A percentile compares a stretch with the other conserved stretches of the same genome.
These are phyloP conservation scores for Sporopachydermia lactativora DNA, from an alignment of 805 yeast species.

Conservation along the genomic window DNA sequence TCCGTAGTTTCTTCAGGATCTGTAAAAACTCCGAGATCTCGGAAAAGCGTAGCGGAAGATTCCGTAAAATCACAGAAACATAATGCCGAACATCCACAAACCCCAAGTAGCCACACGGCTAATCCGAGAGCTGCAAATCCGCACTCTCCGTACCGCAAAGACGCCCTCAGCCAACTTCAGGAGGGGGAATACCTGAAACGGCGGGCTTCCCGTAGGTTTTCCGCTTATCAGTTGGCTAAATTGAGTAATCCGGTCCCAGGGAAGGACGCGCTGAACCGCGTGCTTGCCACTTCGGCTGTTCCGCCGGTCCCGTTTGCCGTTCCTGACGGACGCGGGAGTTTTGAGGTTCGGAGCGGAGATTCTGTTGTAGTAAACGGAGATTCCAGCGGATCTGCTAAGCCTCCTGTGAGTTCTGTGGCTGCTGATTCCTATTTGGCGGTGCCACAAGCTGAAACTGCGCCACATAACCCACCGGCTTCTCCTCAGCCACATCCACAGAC, in stretches of 20 bases:
- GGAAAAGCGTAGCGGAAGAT: not conserved
- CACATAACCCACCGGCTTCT: too few relatives aligned
- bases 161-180: conserved; percentile 67
- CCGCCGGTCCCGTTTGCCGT: conserved; percentile 11
- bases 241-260: conserved; percentile 34
- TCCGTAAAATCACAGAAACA: not conserved
- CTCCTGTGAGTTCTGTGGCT: too few relatives aligned
- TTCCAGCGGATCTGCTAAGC: too few relatives aligned
- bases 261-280: not conserved
- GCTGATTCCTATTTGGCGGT: too few relatives aligned
- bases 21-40: not conserved
- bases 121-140: conserved; percentile 3
- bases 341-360: not conserved
- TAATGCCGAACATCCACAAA: not conserved
- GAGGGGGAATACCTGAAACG: conserved; percentile 75
- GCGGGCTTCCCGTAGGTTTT: conserved; percentile 85
- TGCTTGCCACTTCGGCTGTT: conserved; percentile 13
- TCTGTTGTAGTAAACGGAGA: too few relatives aligned
- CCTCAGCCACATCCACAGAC: too few relatives aligned
- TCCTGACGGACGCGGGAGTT: conserved; percentile 5
- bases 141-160: conserved; percentile 19
- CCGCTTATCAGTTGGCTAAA: conserved; percentile 85
- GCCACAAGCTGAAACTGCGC: too few relatives aligned
- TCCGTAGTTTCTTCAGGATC: not conserved
- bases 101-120: not conserved